These are phyloP conservation scores for Heracleum sosnowskyi DNA, from an alignment of 129 eudicot genomes.

Conservation along the genomic window DNA sequence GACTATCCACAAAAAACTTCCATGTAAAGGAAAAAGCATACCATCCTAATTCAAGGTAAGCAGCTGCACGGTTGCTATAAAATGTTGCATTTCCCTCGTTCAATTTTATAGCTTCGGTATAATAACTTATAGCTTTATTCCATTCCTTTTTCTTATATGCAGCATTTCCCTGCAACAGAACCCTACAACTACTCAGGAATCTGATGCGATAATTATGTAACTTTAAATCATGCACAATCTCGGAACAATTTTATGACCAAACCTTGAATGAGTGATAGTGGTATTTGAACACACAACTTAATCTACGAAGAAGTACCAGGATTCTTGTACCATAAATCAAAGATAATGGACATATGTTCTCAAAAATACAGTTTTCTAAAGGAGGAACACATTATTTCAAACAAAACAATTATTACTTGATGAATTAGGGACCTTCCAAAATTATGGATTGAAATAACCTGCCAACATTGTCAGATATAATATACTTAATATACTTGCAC, in stretches of 20 bases:
- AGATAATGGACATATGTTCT: not conserved
- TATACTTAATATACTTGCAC: too few species aligned
- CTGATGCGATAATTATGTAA: not conserved
- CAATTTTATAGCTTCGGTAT: slow-evolving; percentile 77
- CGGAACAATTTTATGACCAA: not conserved
- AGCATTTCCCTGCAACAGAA: slow-evolving; percentile 67
- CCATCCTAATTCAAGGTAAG: slow-evolving; percentile 85
- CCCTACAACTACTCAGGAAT: not conserved
- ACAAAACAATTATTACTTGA: not conserved
- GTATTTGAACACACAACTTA: not conserved
- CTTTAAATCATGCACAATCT: not conserved
- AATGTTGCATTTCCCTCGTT: slow-evolving; percentile 64
- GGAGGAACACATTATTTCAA: not conserved
- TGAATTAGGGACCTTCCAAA: not conserved
- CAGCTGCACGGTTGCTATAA: slow-evolving; percentile 82
- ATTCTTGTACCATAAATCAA: not conserved
- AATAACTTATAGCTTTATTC: slow-evolving; percentile 72
- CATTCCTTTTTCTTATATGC: slow-evolving; percentile 71
- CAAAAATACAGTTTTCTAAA: not conserved
- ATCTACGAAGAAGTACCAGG: not conserved
- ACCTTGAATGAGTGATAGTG: not conserved
- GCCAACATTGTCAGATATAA: not conserved
- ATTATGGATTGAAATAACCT: not conserved
- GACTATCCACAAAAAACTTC: not conserved
- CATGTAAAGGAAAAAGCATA: slow-evolving; percentile 10